Conservation (phyloP, 345 rosid genomes). For the Jatropha curcas region DNA sequence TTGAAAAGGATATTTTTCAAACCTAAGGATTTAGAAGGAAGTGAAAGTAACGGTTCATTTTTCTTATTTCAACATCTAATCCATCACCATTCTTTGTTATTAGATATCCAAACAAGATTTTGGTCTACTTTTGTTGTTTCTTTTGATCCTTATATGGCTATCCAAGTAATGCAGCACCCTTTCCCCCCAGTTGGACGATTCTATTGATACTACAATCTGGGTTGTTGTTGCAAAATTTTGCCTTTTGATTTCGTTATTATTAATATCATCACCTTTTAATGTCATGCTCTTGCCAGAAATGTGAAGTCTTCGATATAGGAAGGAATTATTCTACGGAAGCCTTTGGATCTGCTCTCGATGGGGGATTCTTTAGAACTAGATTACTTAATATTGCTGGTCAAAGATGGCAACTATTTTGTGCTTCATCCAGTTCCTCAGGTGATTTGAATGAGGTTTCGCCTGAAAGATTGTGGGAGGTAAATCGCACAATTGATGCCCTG, state of each 20-base stretch:
- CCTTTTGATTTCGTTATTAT: background rate
- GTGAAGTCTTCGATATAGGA: slow-evolving; percentile 47
- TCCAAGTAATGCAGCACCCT: background rate
- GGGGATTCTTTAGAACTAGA: slow-evolving; percentile 44
- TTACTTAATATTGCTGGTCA: slow-evolving; percentile 41
- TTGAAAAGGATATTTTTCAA: too few species aligned
- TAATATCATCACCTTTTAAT: slow-evolving; percentile 20
- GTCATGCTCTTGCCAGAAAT: slow-evolving; percentile 43
- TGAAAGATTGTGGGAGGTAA: slow-evolving; percentile 94
- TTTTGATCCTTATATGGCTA: background rate
- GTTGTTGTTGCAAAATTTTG: background rate
- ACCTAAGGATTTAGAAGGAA: background rate
- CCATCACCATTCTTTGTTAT: background rate
- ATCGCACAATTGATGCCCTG: slow-evolving; percentile 13
- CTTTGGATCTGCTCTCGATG: slow-evolving; percentile 36
- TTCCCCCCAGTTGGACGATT: background rate
- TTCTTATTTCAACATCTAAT: background rate
- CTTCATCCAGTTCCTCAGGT: slow-evolving; percentile 48
- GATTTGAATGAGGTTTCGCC: slow-evolving; percentile 51
- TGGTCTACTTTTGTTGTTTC: background rate
- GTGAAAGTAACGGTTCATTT: background rate
- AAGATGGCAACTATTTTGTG: slow-evolving; percentile 58
- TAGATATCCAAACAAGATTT: background rate
- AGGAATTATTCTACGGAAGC: slow-evolving; percentile 36
- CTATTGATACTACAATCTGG: background rate